Evolutionary conservation across 352 stramenopile species (phyloP), one percentile per base, ranked within the genome.

Genomic region (Phytopythium vexans): DNA sequence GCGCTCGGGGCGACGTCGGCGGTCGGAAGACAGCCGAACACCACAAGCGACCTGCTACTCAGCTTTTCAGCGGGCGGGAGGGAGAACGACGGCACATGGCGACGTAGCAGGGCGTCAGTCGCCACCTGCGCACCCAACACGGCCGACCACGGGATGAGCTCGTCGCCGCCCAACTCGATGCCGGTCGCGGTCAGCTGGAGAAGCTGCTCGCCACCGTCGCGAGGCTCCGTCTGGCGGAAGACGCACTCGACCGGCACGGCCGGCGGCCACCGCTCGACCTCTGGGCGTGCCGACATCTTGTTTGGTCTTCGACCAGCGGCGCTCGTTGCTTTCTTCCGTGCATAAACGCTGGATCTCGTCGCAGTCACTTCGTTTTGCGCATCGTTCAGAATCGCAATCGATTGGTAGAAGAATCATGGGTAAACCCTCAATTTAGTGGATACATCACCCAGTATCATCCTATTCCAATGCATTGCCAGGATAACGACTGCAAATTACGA

Each of bases 141-240:
- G 15, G 68, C 66, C 14, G 12, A 11, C 77, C 74, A 88, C n/a
- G 60, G 58, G 47, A 85, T 70, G 35, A 78, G 44, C 14, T 74
- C 73, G 2, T 58, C 50, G 37, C 36, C 39, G 45, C 44, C 47
- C 41, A 84, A 37, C 57, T 84, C 70, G 32, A 84, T 55, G 45
- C 73, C 70, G 7, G 62, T 60, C 45, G 41, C 15, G 21, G 61
- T 64, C 27, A 84, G 37, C 41, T 64, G 32, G 52, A 84, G 50
- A 7, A 54, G 60, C 45, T 67, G 69, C 40, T 43, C 52, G 54
- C 70, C 60, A 33, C 70, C 56, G 9, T 54, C 48, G 10, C 56
- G 60, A 11, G 60, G 56, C 8, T 73, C 39, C 15, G 49, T 64
- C 41, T 56, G 52, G 35, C 60, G 62, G 33, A 72, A 53, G 52